A percentile compares a stretch with the other conserved stretches of the same genome.
Conservation (phyloP, 345 rosid species). For the Lepidium didymum region DNA sequence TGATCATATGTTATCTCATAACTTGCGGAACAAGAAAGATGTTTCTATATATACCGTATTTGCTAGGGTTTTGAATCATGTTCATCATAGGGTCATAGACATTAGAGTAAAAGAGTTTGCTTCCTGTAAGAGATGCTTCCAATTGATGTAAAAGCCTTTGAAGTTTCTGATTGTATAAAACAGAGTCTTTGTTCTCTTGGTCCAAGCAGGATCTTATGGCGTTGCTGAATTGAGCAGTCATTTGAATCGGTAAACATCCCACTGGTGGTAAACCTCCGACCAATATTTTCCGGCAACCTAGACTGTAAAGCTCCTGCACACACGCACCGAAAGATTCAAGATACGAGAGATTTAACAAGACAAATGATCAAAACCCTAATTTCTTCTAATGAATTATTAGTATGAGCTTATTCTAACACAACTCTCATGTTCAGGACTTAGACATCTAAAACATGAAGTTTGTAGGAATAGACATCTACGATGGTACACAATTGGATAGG, state of each 20-base stretch:
- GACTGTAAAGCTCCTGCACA: slow-evolving; percentile 33
- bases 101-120: neutral
- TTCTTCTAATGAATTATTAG: no score
- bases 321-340: neutral
- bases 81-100: neutral
- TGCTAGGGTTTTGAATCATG: neutral
- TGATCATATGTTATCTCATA: neutral
- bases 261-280: slow-evolving; percentile 47
- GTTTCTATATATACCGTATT: neutral
- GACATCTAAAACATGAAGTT: no score
- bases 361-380: neutral
- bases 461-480: no score
- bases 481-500: no score
- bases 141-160: neutral
- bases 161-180: neutral
- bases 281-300: slow-evolving; percentile 31
- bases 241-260: slow-evolving; percentile 31
- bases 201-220: neutral
- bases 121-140: neutral
- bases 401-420: no score
- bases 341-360: neutral
- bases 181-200: neutral
- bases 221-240: neutral
- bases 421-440: no score
- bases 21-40: neutral